Evolutionary conservation across 805 yeast genomes (phyloP).

Genomic region (Lipomyces sp.): DNA sequence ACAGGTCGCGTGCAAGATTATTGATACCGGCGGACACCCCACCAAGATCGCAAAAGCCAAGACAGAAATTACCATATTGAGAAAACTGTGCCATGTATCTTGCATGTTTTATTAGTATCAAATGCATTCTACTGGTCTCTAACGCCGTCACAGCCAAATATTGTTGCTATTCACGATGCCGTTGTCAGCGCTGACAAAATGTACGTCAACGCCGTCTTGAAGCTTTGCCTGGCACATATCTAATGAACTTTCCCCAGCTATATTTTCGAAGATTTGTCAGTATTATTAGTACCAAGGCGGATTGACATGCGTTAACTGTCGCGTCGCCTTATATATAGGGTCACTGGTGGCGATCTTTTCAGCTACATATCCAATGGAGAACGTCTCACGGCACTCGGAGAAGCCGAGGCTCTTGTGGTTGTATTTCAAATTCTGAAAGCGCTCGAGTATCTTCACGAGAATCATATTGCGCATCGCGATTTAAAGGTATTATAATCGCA

Average conservation of each 20-base stretch:
- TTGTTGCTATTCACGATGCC: conserved; percentile 24
- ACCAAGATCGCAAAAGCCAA: conserved; percentile 18
- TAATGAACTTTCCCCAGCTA: conserved; percentile 16
- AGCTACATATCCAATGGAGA: conserved; percentile 50
- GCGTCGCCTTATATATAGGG: conserved; percentile 1
- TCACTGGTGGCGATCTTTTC: conserved; percentile 57
- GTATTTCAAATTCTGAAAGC: conserved; percentile 58
- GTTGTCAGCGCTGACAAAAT: conserved; percentile 15
- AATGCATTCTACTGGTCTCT: background rate
- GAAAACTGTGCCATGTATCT: conserved; percentile 23
- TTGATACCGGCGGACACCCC: conserved; percentile 18
- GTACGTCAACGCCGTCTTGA: conserved; percentile 5
- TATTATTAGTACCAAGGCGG: background rate
- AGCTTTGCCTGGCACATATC: no score
- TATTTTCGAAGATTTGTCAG: conserved; percentile 30
- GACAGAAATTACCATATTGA: conserved; percentile 27
- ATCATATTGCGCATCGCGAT: conserved; percentile 63
- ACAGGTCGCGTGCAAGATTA: conserved; percentile 31
- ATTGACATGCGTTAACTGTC: background rate
- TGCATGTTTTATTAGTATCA: no score
- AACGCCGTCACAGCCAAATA: conserved; percentile 20
- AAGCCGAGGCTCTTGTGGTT: conserved; percentile 53
- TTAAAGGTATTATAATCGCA: no score
- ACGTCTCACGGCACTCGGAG: conserved; percentile 46
- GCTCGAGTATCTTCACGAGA: conserved; percentile 51